Base-by-base conservation (phyloP, 768 basidiomycete genomes). In the Tephrocybe rancida region DNA sequence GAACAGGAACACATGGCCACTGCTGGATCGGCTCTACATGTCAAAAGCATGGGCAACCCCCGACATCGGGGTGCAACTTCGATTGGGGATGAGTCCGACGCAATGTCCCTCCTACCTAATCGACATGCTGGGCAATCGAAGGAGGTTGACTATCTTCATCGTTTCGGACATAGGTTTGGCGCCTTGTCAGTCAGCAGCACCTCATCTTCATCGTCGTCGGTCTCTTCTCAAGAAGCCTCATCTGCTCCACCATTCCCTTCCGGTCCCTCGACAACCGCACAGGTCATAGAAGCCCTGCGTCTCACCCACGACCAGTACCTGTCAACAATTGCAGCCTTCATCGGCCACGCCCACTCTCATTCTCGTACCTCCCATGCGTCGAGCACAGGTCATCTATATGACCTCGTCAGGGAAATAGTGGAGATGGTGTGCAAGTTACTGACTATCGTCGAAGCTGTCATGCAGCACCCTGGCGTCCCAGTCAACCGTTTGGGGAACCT, bases 261-360 rank as follows among this genome's bases (percentile, higher is more conserved):
- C 34, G 92, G 92, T 3, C 85, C 88, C 42, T 84, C 85, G 32
- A 85, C 81, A 21, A 76, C 85, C 43, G 69, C 78, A 1, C 86
- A 90, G 62, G 82, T 92, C 5, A 77, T 89, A 70, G 87, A 88
- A 53, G 85, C 87, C 6, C 78, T 97, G 41, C 84, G 88, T n/a
- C 71, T 77, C 56, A 91, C 91, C 13, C 94, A 97, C 66, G 95
- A 97, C 65, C 83, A 88, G 44, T 90, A 95, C 62, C 77, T 98
- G 10, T 96, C 93, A 4, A 91, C 93, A 18, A 93, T 97, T 64
- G 95, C 97, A 19, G 96, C 95, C 5, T 95, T 99, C 68, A 97
- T 99, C 62, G 96, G 95, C 1, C 95, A 98, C 66, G 91, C 94
- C 1, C 96, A 98, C 63, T 91, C 92, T 14, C 92, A 98, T 75